These are phyloP conservation scores for Linnemannia hyalina DNA, from an alignment of 192 early-diverging fungal species.

Conservation along the genomic window DNA sequence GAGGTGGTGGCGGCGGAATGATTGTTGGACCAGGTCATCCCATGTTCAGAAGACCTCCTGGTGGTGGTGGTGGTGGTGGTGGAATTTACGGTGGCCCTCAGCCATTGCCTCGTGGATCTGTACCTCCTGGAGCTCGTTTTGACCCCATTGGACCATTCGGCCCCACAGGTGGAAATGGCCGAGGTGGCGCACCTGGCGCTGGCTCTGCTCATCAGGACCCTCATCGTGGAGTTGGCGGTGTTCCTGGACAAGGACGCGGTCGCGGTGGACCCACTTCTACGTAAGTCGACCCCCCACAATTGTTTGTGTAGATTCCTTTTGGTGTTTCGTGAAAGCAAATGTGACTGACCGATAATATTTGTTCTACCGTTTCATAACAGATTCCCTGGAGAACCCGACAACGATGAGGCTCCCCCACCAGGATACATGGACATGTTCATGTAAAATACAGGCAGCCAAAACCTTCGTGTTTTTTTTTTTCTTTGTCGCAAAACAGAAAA, in stretches of 20 bases:
- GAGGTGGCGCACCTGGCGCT: slow-evolving; percentile 43
- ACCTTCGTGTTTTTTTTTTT: not conserved
- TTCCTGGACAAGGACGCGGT: slow-evolving; percentile 53
- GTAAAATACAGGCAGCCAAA: slow-evolving; percentile 14
- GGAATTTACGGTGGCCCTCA: slow-evolving; percentile 69
- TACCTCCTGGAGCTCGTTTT: slow-evolving; percentile 90
- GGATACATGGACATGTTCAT: slow-evolving; percentile 71
- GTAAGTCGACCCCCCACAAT: not conserved
- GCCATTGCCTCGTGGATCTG: slow-evolving; percentile 77
- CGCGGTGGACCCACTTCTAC: slow-evolving; percentile 21
- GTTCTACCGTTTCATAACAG: slow-evolving; percentile 12
- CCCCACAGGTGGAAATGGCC: slow-evolving; percentile 49
- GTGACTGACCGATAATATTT: slow-evolving; percentile 9
- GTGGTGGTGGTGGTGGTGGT: slow-evolving; percentile 54
- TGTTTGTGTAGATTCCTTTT: not conserved
- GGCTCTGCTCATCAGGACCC: slow-evolving; percentile 42
- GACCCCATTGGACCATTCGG: slow-evolving; percentile 92
- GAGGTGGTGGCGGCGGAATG: slow-evolving; percentile 81
- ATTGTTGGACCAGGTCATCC: slow-evolving; percentile 90
- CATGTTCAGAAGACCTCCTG: slow-evolving; percentile 75
- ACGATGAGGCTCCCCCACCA: slow-evolving; percentile 81
- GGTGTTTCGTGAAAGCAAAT: not conserved
- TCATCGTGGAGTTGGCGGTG: slow-evolving; percentile 12
- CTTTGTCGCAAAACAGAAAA: not conserved
- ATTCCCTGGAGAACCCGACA: slow-evolving; percentile 77